phyloP scores from a whole-genome alignment of 73 alveolate genomes.

The Symbiodinium pilosum region DNA sequence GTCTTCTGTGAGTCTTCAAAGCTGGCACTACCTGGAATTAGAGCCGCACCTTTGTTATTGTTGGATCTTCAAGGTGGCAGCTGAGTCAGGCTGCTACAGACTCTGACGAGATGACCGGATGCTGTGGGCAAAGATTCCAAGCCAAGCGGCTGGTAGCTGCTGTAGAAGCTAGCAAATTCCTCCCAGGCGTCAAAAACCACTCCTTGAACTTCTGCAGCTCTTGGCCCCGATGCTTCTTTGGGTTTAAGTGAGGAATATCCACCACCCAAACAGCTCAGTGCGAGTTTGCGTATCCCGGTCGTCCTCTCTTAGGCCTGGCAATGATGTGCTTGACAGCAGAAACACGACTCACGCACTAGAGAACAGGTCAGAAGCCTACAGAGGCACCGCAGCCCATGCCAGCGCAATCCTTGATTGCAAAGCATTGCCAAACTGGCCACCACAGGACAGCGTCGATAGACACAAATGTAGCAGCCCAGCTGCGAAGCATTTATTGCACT shows the following conservation, averaged over 20 bases:
- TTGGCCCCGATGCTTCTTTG: too few species aligned
- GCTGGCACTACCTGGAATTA: too few species aligned
- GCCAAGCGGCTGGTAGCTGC: neutral
- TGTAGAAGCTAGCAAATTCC: conserved; percentile 11
- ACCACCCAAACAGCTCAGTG: neutral
- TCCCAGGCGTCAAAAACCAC: neutral
- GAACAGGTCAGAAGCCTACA: neutral
- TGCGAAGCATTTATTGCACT: neutral
- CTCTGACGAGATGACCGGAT: too few species aligned
- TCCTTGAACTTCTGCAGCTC: too few species aligned
- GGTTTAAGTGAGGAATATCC: too few species aligned
- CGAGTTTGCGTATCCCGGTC: neutral
- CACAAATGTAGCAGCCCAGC: neutral
- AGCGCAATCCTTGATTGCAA: neutral
- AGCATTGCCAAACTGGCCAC: neutral
- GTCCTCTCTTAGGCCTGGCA: neutral
- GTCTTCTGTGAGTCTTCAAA: too few species aligned
- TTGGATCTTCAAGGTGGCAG: too few species aligned
- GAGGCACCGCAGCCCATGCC: conserved; percentile 23
- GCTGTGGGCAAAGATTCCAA: too few species aligned
- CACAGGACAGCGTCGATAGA: too few species aligned
- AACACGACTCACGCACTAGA: too few species aligned
- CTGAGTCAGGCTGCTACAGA: too few species aligned
- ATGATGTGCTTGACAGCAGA: neutral
- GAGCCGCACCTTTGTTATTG: too few species aligned